A percentile compares a stretch with the other conserved stretches of the same genome.
These are phyloP conservation scores for Acorus gramineus DNA, from an alignment of 106 monocot species.

Conservation along the genomic window DNA sequence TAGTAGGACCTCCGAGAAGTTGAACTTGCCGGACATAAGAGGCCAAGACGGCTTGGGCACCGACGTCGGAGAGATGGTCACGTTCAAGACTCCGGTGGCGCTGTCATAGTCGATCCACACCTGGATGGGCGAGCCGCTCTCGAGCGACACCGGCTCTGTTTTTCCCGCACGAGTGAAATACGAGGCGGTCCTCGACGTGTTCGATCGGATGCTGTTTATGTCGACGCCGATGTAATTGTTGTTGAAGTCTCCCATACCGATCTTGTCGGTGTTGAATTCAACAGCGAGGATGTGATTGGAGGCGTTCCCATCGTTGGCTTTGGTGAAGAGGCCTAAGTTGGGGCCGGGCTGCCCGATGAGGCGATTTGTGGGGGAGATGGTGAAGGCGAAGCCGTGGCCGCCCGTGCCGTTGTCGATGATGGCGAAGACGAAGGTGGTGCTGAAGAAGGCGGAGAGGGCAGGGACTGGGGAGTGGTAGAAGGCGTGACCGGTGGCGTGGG, in stretches of 20 bases:
- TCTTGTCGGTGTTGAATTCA: constrained; percentile 1
- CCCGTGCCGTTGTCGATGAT: not conserved
- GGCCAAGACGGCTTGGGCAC: not conserved
- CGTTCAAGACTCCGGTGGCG: not conserved
- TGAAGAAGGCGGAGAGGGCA: constrained; percentile 3
- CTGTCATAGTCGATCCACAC: constrained; percentile 1
- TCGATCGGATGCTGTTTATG: not conserved
- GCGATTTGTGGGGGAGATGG: not conserved
- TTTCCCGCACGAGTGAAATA: not conserved
- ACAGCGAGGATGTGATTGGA: not conserved
- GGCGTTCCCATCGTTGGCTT: not conserved
- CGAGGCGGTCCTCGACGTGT: not conserved
- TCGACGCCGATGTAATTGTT: constrained; percentile 1
- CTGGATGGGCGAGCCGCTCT: not conserved
- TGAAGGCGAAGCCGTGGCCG: constrained; percentile 7
- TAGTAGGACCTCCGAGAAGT: not conserved
- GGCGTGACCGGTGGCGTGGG: not conserved
- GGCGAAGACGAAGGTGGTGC: constrained; percentile 11
- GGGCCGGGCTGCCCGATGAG: not conserved
- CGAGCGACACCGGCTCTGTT: not conserved
- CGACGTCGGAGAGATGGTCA: not conserved
- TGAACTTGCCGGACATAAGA: not conserved
- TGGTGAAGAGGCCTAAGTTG: constrained; percentile 4
- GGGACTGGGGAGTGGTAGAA: constrained; percentile 7
- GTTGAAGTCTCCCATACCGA: not conserved